Evolutionary conservation across 2,329 filamentous ascomycete species (phyloP).

Genomic region (Stemphylium lycopersici): DNA sequence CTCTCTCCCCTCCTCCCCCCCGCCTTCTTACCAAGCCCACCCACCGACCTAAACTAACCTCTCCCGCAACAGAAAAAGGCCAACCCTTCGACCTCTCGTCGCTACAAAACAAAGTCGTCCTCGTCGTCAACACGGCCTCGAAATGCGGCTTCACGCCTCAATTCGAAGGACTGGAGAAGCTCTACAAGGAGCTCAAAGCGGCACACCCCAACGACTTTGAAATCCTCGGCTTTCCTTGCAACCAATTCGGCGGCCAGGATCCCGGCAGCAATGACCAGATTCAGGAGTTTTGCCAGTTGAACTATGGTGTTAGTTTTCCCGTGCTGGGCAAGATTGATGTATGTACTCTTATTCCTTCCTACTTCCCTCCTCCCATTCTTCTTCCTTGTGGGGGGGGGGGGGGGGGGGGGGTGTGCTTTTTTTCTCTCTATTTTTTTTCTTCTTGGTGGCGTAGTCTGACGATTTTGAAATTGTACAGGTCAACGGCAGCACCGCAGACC

Average conservation of each 20-base stretch:
- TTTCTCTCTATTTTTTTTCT: no score
- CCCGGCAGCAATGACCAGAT: slow-evolving; percentile 73
- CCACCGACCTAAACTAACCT: background rate
- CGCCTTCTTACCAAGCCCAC: no score
- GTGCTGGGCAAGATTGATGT: slow-evolving; percentile 92
- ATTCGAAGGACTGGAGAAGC: slow-evolving; percentile 85
- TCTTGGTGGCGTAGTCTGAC: no score
- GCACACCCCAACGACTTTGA: slow-evolving; percentile 77
- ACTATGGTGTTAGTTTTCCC: slow-evolving; percentile 93
- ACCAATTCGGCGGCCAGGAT: slow-evolving; percentile 93
- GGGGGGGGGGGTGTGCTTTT: no score
- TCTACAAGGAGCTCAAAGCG: slow-evolving; percentile 78
- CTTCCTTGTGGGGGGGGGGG: no score
- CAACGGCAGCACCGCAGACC: slow-evolving; percentile 81
- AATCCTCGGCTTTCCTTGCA: slow-evolving; percentile 96
- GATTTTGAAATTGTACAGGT: slow-evolving; percentile 26
- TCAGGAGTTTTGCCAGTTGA: slow-evolving; percentile 78
- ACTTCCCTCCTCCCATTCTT: slow-evolving; percentile 6
- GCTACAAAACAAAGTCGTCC: slow-evolving; percentile 89
- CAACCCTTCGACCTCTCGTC: slow-evolving; percentile 70
- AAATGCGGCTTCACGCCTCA: slow-evolving; percentile 99
- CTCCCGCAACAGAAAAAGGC: slow-evolving; percentile 69
- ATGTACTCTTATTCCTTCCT: background rate
- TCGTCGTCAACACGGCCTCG: slow-evolving; percentile 96
- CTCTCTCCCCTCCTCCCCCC: background rate